Evolutionary conservation across 1,284 basidiomycete species (phyloP).

Genomic region (Testicularia cyperi): DNA sequence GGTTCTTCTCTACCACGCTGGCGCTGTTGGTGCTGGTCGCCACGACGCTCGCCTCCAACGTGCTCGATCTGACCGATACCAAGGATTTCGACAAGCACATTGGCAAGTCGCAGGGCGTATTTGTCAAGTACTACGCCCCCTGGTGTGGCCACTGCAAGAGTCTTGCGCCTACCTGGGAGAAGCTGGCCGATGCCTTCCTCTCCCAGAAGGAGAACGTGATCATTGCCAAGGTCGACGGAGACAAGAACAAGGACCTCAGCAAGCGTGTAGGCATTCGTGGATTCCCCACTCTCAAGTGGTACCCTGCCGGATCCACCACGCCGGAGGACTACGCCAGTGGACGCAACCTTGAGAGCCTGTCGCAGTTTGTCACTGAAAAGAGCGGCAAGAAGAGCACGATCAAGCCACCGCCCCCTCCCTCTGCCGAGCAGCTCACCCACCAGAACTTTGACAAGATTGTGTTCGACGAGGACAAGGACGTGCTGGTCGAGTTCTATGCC

Average conservation of each 20-base stretch:
- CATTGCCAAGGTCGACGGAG: slow-evolving; percentile 90
- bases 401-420: slow-evolving; percentile 78
- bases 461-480: slow-evolving; percentile 82
- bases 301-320: slow-evolving; percentile 66
- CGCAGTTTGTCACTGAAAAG: slow-evolving; percentile 72
- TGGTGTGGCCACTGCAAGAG: slow-evolving; percentile 66
- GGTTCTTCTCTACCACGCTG: slow-evolving; percentile 13
- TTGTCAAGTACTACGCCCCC: slow-evolving; percentile 57
- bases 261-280: slow-evolving; percentile 73
- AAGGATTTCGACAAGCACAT: slow-evolving; percentile 47
- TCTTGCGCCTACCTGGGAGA: slow-evolving; percentile 83
- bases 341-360: slow-evolving; percentile 78
- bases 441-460: slow-evolving; percentile 80
- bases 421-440: slow-evolving; percentile 70
- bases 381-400: slow-evolving; percentile 79
- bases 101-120: slow-evolving; percentile 43
- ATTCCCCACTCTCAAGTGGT: slow-evolving; percentile 92
- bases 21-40: slow-evolving; percentile 26
- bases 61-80: slow-evolving; percentile 53
- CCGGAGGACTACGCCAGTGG: slow-evolving; percentile 74
- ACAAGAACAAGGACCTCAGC: slow-evolving; percentile 74
- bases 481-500: slow-evolving; percentile 92
- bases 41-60: slow-evolving; percentile 38
- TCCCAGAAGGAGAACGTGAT: slow-evolving; percentile 73
- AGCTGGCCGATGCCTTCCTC: slow-evolving; percentile 81